A percentile compares a stretch with the other conserved stretches of the same genome.
These are phyloP conservation scores for Leucaena leucocephala DNA, from an alignment of 306 rosid genomes.

Conservation along the genomic window DNA sequence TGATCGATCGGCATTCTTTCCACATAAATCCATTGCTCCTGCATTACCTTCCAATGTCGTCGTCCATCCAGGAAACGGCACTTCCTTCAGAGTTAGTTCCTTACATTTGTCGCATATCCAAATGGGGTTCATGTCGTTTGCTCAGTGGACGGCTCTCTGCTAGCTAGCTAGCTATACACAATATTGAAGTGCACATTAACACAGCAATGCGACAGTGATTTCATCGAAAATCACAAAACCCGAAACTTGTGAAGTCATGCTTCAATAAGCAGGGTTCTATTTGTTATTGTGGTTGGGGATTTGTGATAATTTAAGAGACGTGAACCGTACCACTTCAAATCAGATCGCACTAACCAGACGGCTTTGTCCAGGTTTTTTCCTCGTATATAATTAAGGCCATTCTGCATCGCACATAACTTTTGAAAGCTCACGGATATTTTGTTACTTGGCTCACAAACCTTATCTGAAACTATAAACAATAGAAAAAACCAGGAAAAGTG, in stretches of 20 bases:
- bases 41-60: neutral
- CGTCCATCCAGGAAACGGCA: neutral
- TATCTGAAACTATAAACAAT: neutral
- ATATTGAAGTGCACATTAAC: too few species aligned
- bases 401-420: neutral
- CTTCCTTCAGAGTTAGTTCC: neutral
- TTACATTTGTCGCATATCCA: neutral
- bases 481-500: neutral
- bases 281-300: neutral
- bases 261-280: neutral
- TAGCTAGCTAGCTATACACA: neutral
- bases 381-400: neutral
- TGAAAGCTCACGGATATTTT: neutral
- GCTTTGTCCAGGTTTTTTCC: neutral
- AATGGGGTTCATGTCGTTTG: slow-evolving; percentile 4
- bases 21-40: slow-evolving; percentile 17
- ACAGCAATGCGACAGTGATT: too few species aligned
- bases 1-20: neutral
- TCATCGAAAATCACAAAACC: neutral
- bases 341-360: neutral
- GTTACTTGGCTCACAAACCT: neutral
- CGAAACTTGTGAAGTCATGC: neutral
- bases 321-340: neutral
- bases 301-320: neutral
- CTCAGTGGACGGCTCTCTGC: neutral